Conservation (phyloP, 257 asterid species). For the Fraxinus anomala region DNA sequence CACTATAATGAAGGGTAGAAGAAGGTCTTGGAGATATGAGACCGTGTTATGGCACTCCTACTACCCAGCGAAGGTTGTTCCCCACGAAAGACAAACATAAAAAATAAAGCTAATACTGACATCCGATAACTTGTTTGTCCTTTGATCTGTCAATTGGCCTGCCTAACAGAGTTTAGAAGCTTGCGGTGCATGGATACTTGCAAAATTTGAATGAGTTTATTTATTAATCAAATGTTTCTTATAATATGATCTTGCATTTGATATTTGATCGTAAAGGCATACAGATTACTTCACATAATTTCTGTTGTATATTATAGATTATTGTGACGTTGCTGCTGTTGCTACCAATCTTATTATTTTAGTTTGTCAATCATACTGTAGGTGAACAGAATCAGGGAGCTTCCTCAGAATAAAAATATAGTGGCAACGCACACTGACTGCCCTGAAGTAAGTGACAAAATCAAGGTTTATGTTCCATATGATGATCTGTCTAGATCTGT, state of each 20-base stretch:
- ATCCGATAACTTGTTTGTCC: not conserved
- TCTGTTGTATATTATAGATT: not conserved
- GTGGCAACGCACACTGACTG: slow-evolving; percentile 3
- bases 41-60: not conserved
- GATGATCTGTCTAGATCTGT: not conserved
- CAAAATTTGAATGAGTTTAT: not conserved
- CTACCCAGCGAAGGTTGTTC: not conserved
- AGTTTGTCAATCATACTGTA: slow-evolving; percentile 30
- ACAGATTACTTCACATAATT: not conserved
- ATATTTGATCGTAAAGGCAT: not conserved
- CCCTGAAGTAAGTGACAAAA: slow-evolving; percentile 2
- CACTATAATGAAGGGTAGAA: not conserved
- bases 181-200: not conserved
- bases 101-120: not conserved
- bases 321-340: not conserved
- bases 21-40: not conserved
- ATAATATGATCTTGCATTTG: not conserved
- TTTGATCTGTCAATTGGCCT: not conserved
- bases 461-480: slow-evolving; percentile 17
- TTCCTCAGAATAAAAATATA: slow-evolving; percentile 81
- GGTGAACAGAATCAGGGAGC: slow-evolving; percentile 98
- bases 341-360: slow-evolving; percentile 9
- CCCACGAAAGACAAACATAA: not conserved
- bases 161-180: not conserved
- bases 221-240: not conserved